phyloP scores from a whole-genome alignment of 805 yeast species.

The Tetrapisispora taiwanensis region DNA sequence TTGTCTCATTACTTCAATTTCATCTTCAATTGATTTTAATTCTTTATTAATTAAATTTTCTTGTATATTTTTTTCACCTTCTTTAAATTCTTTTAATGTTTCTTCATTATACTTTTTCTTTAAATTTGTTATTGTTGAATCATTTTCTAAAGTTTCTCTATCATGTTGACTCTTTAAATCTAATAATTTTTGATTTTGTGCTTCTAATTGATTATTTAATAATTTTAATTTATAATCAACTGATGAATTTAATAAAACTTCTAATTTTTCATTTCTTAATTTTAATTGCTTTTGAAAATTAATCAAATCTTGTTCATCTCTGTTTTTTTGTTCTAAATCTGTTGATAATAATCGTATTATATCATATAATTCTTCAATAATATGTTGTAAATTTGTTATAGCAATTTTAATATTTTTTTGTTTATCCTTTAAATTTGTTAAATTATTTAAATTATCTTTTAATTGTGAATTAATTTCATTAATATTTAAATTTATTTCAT shows the following conservation, averaged over 20 bases:
- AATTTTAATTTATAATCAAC: constrained; percentile 32
- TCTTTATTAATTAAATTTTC: constrained; percentile 30
- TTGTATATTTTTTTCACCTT: constrained; percentile 39
- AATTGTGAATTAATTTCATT: constrained; percentile 41
- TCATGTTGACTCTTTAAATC: constrained; percentile 39
- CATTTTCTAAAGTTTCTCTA: constrained; percentile 37
- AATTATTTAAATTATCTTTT: constrained; percentile 30
- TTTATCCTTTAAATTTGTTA: constrained; percentile 36
- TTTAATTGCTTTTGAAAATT: constrained; percentile 38
- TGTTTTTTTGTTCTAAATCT: constrained; percentile 34
- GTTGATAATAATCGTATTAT: constrained; percentile 35
- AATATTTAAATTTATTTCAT: constrained; percentile 42
- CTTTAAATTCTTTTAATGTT: constrained; percentile 39
- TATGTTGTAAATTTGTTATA: constrained; percentile 44
- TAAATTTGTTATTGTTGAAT: constrained; percentile 34
- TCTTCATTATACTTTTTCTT: constrained; percentile 39
- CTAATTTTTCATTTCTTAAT: constrained; percentile 34
- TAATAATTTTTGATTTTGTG: constrained; percentile 40
- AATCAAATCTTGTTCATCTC: constrained; percentile 34
- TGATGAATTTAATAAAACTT: constrained; percentile 33
- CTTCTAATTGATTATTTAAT: constrained; percentile 36
- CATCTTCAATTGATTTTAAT: constrained; percentile 26
- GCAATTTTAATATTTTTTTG: constrained; percentile 44
- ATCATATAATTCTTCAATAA: constrained; percentile 23
- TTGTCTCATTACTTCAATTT: constrained; percentile 30